Percentiles rank a stretch among this genome's conserved stretches.
Evolutionary conservation across 2,329 filamentous ascomycete genomes (phyloP).

Genomic region (Calonectria naviculata): DNA sequence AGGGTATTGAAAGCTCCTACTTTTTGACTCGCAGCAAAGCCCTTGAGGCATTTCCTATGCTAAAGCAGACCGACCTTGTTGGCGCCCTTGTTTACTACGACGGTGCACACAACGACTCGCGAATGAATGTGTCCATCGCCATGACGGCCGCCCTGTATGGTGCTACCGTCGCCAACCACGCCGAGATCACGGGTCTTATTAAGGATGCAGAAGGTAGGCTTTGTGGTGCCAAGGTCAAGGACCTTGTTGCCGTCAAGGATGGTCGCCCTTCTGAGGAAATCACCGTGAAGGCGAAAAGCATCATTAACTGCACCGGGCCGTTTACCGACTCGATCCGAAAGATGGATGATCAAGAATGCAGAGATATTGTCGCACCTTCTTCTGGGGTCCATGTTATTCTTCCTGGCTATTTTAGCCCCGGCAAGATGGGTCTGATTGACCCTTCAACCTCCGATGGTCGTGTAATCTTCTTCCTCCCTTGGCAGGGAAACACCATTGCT

Average conservation of each 20-base stretch:
- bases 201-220: slow-evolving; percentile 80
- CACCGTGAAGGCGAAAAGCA: slow-evolving; percentile 79
- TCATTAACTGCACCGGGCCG: slow-evolving; percentile 90
- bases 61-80: slow-evolving; percentile 81
- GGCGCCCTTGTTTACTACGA: slow-evolving; percentile 93
- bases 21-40: slow-evolving; percentile 89
- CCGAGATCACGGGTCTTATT: slow-evolving; percentile 81
- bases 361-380: slow-evolving; percentile 86
- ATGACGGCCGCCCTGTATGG: slow-evolving; percentile 92
- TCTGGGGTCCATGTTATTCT: slow-evolving; percentile 89
- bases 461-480: slow-evolving; percentile 93
- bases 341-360: slow-evolving; percentile 78
- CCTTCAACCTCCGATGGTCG: slow-evolving; percentile 88
- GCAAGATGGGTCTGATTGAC: slow-evolving; percentile 89
- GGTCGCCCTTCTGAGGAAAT: slow-evolving; percentile 71
- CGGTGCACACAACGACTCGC: slow-evolving; percentile 90
- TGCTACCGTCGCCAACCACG: slow-evolving; percentile 83
- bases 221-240: slow-evolving; percentile 79
- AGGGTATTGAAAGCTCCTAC: slow-evolving; percentile 90
- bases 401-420: slow-evolving; percentile 86
- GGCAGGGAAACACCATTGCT: slow-evolving; percentile 93
- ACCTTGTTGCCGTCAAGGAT: slow-evolving; percentile 74
- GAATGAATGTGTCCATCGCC: slow-evolving; percentile 90
- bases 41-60: slow-evolving; percentile 88
- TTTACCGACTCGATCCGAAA: slow-evolving; percentile 89